phyloP scores from a whole-genome alignment of 2,329 filamentous ascomycete species.

The Rosellinia necatrix region DNA sequence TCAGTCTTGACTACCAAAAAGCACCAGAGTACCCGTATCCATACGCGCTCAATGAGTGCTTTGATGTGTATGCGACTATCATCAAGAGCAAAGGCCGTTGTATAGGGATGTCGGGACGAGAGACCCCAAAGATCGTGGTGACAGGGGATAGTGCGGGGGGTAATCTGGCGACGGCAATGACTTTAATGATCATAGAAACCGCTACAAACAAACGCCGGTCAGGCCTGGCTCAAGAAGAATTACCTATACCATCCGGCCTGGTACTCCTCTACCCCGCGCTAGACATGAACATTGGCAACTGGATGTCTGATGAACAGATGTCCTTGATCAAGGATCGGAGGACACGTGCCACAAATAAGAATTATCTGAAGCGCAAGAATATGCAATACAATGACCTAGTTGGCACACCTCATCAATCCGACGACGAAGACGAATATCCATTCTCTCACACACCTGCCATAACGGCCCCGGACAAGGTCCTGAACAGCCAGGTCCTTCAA shows the following conservation, averaged over 20 bases:
- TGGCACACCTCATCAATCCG: slow-evolving; percentile 79
- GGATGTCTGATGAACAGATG: slow-evolving; percentile 99
- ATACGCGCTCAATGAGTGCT: slow-evolving; percentile 85
- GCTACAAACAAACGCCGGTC: slow-evolving; percentile 60
- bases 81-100: slow-evolving; percentile 74
- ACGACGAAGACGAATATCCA: slow-evolving; percentile 67
- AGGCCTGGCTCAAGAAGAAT: slow-evolving; percentile 59
- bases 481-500: slow-evolving; percentile 29
- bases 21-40: slow-evolving; percentile 85
- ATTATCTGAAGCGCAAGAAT: slow-evolving; percentile 81
- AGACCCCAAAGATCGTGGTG: slow-evolving; percentile 70
- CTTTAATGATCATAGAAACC: slow-evolving; percentile 87
- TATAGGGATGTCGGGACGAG: slow-evolving; percentile 71
- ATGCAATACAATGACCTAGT: slow-evolving; percentile 86
- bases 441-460: slow-evolving; percentile 35
- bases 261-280: slow-evolving; percentile 87
- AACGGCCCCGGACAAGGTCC: slow-evolving; percentile 26
- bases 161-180: slow-evolving; percentile 78
- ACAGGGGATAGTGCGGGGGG: slow-evolving; percentile 83
- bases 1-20: slow-evolving; percentile 91
- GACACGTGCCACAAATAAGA: slow-evolving; percentile 75
- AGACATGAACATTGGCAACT: slow-evolving; percentile 97
- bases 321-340: slow-evolving; percentile 84
- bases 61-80: slow-evolving; percentile 80
- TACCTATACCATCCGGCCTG: slow-evolving; percentile 79